Conservation (phyloP, 352 stramenopile species). For the Pythium phragmiticola region DNA sequence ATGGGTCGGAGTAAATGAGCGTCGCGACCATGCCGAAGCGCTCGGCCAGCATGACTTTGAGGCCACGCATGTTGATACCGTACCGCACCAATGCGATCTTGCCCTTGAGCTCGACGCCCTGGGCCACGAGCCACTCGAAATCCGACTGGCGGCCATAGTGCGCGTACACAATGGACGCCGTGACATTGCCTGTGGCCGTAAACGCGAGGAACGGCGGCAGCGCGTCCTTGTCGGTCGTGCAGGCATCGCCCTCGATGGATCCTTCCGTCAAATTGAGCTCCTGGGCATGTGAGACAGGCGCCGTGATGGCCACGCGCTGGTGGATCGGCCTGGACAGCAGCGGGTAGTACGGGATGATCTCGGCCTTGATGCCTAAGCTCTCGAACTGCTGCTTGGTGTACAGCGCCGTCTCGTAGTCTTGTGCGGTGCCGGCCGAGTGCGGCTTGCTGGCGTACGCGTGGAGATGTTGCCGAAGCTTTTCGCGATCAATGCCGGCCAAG, state of each 20-base stretch:
- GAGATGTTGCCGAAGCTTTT: conserved; percentile 32
- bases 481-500: conserved; percentile 34
- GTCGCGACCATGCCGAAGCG: conserved; percentile 62
- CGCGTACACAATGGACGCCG: conserved; percentile 73
- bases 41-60: conserved; percentile 87
- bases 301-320: conserved; percentile 44
- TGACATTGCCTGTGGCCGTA: conserved; percentile 67
- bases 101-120: conserved; percentile 29
- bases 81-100: conserved; percentile 87
- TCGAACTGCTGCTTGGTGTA: conserved; percentile 37
- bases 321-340: conserved; percentile 55
- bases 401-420: conserved; percentile 57
- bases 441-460: conserved; percentile 27
- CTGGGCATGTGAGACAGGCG: conserved; percentile 26
- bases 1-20: conserved; percentile 88
- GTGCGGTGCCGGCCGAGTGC: conserved; percentile 36
- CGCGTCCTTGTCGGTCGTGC: conserved; percentile 49
- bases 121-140: conserved; percentile 67
- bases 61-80: conserved; percentile 62
- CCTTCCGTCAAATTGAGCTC: conserved; percentile 58
- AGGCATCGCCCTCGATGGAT: conserved; percentile 54
- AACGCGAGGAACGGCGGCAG: conserved; percentile 83
- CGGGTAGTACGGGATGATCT: neutral
- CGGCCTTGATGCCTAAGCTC: conserved; percentile 30
- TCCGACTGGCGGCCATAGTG: conserved; percentile 81